Evolutionary conservation across 169 alveolate species (phyloP).

Genomic region (Babesia ovata): DNA sequence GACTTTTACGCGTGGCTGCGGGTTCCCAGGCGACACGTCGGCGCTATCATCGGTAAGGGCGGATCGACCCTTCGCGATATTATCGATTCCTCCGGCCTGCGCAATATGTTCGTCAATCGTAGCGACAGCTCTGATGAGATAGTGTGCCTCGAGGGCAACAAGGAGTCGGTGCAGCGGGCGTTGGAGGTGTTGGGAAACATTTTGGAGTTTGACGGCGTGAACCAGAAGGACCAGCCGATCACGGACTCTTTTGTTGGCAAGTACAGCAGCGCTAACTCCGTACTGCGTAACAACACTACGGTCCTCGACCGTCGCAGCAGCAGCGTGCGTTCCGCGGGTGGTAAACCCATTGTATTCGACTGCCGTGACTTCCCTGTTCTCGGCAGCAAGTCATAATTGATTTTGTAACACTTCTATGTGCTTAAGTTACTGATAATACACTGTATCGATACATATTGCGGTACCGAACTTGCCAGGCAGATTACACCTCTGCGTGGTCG

Average conservation of each 20-base stretch:
- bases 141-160: constrained; percentile 35
- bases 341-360: constrained; percentile 27
- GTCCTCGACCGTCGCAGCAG: not conserved
- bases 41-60: constrained; percentile 59
- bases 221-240: constrained; percentile 24
- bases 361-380: constrained; percentile 46
- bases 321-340: not conserved
- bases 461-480: too few relatives aligned
- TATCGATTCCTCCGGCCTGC: constrained; percentile 28
- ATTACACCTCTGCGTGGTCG: too few relatives aligned
- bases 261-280: constrained; percentile 38
- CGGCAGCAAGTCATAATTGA: not conserved
- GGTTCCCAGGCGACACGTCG: constrained; percentile 45
- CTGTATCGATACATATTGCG: too few relatives aligned
- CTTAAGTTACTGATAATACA: too few relatives aligned
- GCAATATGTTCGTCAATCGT: constrained; percentile 50
- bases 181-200: constrained; percentile 18
- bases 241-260: constrained; percentile 19
- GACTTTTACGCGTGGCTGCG: constrained; percentile 40
- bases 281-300: constrained; percentile 8
- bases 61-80: constrained; percentile 58
- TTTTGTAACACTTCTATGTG: too few relatives aligned
- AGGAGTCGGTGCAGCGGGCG: constrained; percentile 30
- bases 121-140: constrained; percentile 35
- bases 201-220: constrained; percentile 47